Evolutionary conservation across 2,329 filamentous ascomycete genomes (phyloP).

Genomic region (Penicillium sp.): DNA sequence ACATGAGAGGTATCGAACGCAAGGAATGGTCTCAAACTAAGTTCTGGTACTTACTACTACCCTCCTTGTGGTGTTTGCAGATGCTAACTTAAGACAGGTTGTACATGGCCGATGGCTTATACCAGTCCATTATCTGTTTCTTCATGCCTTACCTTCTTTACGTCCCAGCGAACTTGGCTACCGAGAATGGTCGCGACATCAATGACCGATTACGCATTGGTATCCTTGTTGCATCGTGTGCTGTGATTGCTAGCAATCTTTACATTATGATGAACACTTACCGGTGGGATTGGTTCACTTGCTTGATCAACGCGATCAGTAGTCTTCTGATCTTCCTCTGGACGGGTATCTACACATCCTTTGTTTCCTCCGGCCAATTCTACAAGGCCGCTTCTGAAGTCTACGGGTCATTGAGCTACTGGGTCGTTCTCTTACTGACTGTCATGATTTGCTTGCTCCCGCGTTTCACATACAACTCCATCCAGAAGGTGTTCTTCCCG

Average conservation of each 20-base stretch:
- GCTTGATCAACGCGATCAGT: constrained; percentile 76
- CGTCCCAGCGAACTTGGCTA: constrained; percentile 63
- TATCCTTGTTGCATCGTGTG: constrained; percentile 77
- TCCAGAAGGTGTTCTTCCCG: constrained; percentile 92
- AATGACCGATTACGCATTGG: constrained; percentile 80
- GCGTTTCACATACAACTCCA: constrained; percentile 76
- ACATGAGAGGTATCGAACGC: constrained; percentile 90
- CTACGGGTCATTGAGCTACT: constrained; percentile 79
- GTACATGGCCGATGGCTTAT: constrained; percentile 92
- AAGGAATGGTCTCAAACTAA: constrained; percentile 94
- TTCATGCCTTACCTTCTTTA: constrained; percentile 88
- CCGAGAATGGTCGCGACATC: constrained; percentile 68
- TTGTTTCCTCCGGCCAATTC: constrained; percentile 58
- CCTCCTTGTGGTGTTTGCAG: constrained; percentile 11
- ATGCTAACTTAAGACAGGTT: constrained; percentile 51
- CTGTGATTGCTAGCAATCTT: constrained; percentile 82
- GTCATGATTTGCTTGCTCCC: constrained; percentile 80
- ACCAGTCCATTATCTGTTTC: constrained; percentile 90
- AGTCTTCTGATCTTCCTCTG: constrained; percentile 89
- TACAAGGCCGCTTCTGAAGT: constrained; percentile 75
- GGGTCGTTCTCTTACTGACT: constrained; percentile 76
- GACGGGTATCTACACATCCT: constrained; percentile 80
- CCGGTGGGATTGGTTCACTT: constrained; percentile 95
- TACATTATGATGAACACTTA: constrained; percentile 97
- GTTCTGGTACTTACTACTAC: constrained; percentile 70